These are phyloP conservation scores for Paramecium sonneborni DNA, from an alignment of 73 alveolate species.

Conservation along the genomic window DNA sequence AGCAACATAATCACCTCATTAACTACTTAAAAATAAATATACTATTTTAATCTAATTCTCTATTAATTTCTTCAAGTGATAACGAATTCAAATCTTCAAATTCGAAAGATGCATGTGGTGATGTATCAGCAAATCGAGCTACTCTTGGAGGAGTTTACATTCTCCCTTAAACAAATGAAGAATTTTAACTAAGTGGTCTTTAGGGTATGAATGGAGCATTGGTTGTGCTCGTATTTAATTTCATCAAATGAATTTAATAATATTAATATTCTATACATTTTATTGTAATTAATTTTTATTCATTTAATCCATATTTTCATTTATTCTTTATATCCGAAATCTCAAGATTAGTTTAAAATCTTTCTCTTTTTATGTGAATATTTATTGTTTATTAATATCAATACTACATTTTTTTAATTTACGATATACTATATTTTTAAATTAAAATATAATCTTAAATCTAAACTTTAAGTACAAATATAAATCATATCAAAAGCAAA, in stretches of 20 bases:
- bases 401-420: too few relatives aligned
- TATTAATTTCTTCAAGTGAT: slow-evolving; percentile 34
- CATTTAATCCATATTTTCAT: too few relatives aligned
- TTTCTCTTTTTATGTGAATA: too few relatives aligned
- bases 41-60: slow-evolving; percentile 50
- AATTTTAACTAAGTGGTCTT: not conserved
- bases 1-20: slow-evolving; percentile 37
- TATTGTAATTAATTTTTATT: not conserved
- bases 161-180: slow-evolving; percentile 26
- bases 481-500: too few relatives aligned
- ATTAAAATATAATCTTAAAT: not conserved
- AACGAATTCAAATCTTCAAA: slow-evolving; percentile 20
- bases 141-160: slow-evolving; percentile 9
- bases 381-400: too few relatives aligned
- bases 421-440: not conserved
- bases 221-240: not conserved
- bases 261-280: not conserved
- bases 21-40: not conserved
- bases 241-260: not conserved
- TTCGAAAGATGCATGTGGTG: slow-evolving; percentile 38
- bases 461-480: too few relatives aligned
- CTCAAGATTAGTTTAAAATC: not conserved
- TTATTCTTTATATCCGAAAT: not conserved
- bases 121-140: not conserved
- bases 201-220: not conserved